Evolutionary conservation across 2,329 filamentous ascomycete species (phyloP), one percentile per base, ranked within the genome.

Genomic region (Elsinoe fawcettii): DNA sequence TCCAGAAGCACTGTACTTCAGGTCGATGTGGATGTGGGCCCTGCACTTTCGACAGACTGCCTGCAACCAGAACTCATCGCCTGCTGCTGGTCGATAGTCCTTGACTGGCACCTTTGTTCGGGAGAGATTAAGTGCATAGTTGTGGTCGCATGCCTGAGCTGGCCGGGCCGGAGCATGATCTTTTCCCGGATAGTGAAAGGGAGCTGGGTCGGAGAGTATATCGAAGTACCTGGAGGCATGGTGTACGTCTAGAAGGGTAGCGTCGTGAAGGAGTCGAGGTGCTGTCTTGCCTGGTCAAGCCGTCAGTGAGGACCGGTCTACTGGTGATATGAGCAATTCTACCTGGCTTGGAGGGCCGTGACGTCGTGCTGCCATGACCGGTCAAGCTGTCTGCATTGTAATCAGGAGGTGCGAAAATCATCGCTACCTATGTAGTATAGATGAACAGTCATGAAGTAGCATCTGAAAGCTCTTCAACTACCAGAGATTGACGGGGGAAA

Each of bases 21-120:
- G 74, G 9, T 72, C 71, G 20, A 88, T 66, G 62, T 83, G 77
- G 43, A 86, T 71, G 69, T 88, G 84, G 64, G 77, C 76, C 54
- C 81, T 79, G 66, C 85, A 88, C 59, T 73, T 75, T 57, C 75
- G 70, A 69, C 85, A 88, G 62, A 82, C 77, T 2, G 82, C 76
- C 14, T 83, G 79, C 25, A 85, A 73, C 62, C 77, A 81, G 66
- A 80, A 83, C 47, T 74, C 66, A 2, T 76, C 75, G 5, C 67
- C 59, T 30, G 62, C 61, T 59, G 70, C 67, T 34, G 72, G 67
- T 30, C 69, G 65, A 27, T 70, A 66, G 57, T 77, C 75, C 9
- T 73, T 66, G 9, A 67, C 66, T 5, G 77, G 75, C 23, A 77
- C 66, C 30, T 72, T 67, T 56, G 78, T 81, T 67, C 85, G 82